Base-by-base conservation (phyloP, 768 basidiomycete species). In the Cyathus striatus region DNA sequence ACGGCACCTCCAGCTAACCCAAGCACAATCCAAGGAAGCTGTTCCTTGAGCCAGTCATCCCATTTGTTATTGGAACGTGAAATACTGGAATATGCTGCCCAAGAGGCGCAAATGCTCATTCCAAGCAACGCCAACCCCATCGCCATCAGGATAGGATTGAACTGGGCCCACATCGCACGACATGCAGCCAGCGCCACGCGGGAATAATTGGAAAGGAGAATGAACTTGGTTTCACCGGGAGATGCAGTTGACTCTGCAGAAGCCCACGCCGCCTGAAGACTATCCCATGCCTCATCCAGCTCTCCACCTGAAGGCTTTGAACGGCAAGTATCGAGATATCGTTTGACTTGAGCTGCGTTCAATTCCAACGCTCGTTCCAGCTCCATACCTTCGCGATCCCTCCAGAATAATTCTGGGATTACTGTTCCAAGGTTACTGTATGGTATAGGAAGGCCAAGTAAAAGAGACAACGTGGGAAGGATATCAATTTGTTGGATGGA, bases 341-440 rank as follows among this genome's bases (percentile, higher is more conserved):
- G 61, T 52, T 77, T 76, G 39, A 98, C 76, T 59, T 98, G 95
- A 4, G 66, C 69, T 0, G 76, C 73, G 51, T 95, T 95, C 43
- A 83, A 60, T 43, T 76, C 59, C 10, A 92, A 70, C 0, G 91
- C 93, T 4, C 64, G 66, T 23, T 64, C 62, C 3, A 92, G 68
- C 10, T 61, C 59, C 9, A 57, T 46, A 7, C 68, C 64, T 2
- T 57, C 52, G 25, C 50, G 47, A 38, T 70, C 69, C 38, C 76
- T 73, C 67, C 77, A 78, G 63, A 99, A 97, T 7, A 95, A 65
- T 56, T 98, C 95, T 0, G 96, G 95, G 23, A 99, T 90, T 46
- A 96, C 65, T 4, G 73, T 80, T 0, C 96, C 96, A 7, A 99
- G 82, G 52, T 94, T 97, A 62, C 94, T 96, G 68, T 86, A 97